Conservation (phyloP, 2,329 filamentous ascomycete species). For the Cryoendolithus antarcticus region DNA sequence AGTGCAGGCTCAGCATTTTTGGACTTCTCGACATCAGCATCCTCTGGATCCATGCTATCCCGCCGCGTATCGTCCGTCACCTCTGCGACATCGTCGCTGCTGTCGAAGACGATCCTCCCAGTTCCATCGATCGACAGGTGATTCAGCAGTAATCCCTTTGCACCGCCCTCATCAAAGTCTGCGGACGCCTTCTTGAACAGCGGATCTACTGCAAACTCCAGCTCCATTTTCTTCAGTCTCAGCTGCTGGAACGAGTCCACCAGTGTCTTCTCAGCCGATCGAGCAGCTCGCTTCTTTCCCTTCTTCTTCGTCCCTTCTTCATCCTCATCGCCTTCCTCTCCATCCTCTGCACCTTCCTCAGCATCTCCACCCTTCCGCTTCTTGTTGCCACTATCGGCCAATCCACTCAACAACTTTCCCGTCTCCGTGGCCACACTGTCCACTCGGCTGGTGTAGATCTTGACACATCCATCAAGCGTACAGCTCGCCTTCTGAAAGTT, state of each 20-base stretch:
- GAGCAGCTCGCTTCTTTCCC: conserved; percentile 52
- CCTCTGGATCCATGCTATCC: conserved; percentile 28
- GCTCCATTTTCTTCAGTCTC: conserved; percentile 92
- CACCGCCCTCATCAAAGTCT: conserved; percentile 95
- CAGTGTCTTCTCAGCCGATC: conserved; percentile 85
- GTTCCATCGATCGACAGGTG: conserved; percentile 90
- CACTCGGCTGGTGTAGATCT: conserved; percentile 96
- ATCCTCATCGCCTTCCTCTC: conserved; percentile 56
- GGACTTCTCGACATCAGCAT: conserved; percentile 32
- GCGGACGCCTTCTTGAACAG: conserved; percentile 99
- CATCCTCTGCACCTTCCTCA: conserved; percentile 44
- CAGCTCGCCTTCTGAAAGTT: conserved; percentile 99
- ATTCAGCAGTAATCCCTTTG: conserved; percentile 87
- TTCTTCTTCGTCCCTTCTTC: conserved; percentile 52
- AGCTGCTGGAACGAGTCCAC: conserved; percentile 77
- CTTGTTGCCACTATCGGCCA: conserved; percentile 71
- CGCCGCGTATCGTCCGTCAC: conserved; percentile 22
- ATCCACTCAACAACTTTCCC: conserved; percentile 80
- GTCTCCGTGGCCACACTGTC: conserved; percentile 98
- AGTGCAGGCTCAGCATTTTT: conserved; percentile 30
- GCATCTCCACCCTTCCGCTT: conserved; percentile 30
- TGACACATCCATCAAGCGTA: conserved; percentile 93
- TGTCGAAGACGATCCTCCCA: conserved; percentile 94
- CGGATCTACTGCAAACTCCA: conserved; percentile 92
- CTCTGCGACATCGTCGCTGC: conserved; percentile 67